Evolutionary conservation across 2,329 filamentous ascomycete genomes (phyloP).

Genomic region (Aspergillus proliferans): DNA sequence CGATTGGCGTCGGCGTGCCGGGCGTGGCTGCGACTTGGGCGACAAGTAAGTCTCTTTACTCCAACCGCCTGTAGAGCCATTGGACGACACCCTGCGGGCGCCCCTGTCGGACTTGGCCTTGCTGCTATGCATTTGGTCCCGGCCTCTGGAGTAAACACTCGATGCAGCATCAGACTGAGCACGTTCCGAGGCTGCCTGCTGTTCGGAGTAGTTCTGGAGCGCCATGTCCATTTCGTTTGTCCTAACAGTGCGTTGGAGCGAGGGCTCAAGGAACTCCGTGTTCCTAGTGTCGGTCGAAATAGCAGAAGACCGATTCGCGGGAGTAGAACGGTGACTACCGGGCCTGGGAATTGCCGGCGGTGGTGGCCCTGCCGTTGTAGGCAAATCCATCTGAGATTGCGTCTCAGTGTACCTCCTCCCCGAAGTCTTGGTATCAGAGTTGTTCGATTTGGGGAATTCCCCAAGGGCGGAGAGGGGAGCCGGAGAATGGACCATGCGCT

Average conservation of each 20-base stretch:
- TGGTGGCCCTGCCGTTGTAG: neutral
- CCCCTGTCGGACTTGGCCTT: constrained; percentile 14
- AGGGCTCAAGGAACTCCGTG: constrained; percentile 17
- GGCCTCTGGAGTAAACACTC: constrained; percentile 19
- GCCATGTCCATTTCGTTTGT: constrained; percentile 31
- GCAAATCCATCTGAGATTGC: constrained; percentile 1
- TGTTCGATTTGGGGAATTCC: constrained; percentile 18
- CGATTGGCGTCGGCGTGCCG: constrained; percentile 9
- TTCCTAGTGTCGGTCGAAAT: neutral
- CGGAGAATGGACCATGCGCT: constrained; percentile 35
- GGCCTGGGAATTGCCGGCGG: neutral
- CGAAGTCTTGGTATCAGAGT: constrained; percentile 7
- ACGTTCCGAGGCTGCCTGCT: constrained; percentile 7
- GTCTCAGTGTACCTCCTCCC: constrained; percentile 24
- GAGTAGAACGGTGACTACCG: neutral
- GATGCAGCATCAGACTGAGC: constrained; percentile 6
- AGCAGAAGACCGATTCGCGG: neutral
- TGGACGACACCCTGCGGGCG: constrained; percentile 13
- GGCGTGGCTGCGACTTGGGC: constrained; percentile 14
- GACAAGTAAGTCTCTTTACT: constrained; percentile 20
- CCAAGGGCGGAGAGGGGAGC: constrained; percentile 32
- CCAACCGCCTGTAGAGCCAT: constrained; percentile 19
- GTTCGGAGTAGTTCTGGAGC: constrained; percentile 22
- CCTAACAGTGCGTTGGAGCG: constrained; percentile 24
- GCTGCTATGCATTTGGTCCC: constrained; percentile 15